These are phyloP conservation scores for Quercus phellos DNA, from an alignment of 331 rosid species.

Conservation along the genomic window DNA sequence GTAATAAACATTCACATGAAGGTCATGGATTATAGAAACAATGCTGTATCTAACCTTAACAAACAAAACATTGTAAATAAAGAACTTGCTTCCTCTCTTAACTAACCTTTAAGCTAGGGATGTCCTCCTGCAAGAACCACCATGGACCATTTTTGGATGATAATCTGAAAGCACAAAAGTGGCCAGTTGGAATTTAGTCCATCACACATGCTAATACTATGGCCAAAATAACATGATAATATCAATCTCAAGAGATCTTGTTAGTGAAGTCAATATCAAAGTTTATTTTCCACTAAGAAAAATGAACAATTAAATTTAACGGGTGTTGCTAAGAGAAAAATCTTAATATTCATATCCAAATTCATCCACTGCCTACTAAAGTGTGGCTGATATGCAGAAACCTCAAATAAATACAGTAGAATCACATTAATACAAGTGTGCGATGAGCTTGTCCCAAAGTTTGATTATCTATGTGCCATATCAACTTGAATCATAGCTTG, in stretches of 20 bases:
- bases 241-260: not conserved
- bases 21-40: not conserved
- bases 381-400: not conserved
- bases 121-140: slow-evolving; percentile 76
- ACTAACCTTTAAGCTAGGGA: slow-evolving; percentile 48
- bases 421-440: not conserved
- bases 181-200: not conserved
- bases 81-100: not conserved
- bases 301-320: not conserved
- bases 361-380: not conserved
- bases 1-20: not conserved
- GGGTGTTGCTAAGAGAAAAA: not conserved
- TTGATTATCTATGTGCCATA: not conserved
- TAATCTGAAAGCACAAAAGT: slow-evolving; percentile 40
- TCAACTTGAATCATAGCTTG: not conserved
- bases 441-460: not conserved
- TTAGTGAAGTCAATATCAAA: not conserved
- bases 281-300: not conserved
- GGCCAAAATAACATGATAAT: not conserved
- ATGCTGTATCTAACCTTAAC: not conserved
- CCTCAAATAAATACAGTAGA: not conserved
- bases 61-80: not conserved
- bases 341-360: not conserved
- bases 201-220: not conserved
- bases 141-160: slow-evolving; percentile 80